These are phyloP conservation scores for Solioccasus polychromus DNA, from an alignment of 768 basidiomycete genomes.

Conservation along the genomic window DNA sequence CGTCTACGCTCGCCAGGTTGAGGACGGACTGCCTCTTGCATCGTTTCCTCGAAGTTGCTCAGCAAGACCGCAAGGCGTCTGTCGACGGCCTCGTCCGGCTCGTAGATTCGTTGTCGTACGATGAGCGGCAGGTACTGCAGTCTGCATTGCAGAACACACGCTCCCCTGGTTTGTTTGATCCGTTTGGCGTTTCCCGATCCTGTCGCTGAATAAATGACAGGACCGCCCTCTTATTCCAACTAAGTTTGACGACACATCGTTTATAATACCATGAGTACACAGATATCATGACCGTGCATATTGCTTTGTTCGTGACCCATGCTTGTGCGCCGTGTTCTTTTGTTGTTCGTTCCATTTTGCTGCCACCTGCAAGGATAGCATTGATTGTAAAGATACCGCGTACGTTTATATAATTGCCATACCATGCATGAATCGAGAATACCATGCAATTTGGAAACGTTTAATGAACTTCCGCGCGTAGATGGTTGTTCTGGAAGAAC, in stretches of 20 bases:
- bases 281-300: conserved; percentile 1
- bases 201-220: conserved; percentile 22
- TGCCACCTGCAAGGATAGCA: conserved; percentile 5
- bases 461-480: no score
- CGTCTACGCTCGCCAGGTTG: conserved; percentile 58
- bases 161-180: conserved; percentile 51
- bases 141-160: conserved; percentile 58
- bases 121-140: conserved; percentile 64
- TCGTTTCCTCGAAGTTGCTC: conserved; percentile 62
- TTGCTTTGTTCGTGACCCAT: conserved; percentile 1
- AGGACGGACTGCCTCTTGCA: conserved; percentile 67
- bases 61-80: conserved; percentile 75
- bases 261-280: conserved; percentile 3
- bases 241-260: conserved; percentile 10
- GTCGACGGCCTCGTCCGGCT: conserved; percentile 71
- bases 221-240: conserved; percentile 41
- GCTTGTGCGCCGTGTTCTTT: background rate
- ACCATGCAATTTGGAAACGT: background rate
- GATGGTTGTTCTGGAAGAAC: no score
- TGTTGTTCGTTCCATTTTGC: conserved; percentile 6
- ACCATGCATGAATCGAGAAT: conserved; percentile 10
- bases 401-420: conserved; percentile 16
- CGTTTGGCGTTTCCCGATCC: background rate
- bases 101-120: conserved; percentile 68
- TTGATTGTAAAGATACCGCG: conserved; percentile 20